Evolutionary conservation across 2,329 filamentous ascomycete species (phyloP).

Genomic region (Zymoseptoria tritici): DNA sequence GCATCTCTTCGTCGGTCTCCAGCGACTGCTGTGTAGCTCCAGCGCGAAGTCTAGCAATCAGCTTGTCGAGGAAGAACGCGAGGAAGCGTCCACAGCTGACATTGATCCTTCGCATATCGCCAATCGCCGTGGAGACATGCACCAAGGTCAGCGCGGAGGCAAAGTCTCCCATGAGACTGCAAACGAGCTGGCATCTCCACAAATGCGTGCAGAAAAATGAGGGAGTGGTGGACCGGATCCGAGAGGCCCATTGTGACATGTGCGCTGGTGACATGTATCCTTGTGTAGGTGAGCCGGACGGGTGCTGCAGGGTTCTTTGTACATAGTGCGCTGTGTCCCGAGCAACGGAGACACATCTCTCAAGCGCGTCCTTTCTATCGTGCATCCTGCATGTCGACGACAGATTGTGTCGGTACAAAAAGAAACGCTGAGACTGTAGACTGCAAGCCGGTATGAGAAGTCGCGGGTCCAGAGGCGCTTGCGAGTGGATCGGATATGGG

Average conservation of each 20-base stretch:
- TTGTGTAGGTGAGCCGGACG: conserved; percentile 15
- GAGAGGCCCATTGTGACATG: conserved; percentile 44
- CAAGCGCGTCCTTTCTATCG: conserved; percentile 63
- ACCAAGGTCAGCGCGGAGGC: conserved; percentile 66
- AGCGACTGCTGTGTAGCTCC: conserved; percentile 34
- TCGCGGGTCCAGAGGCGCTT: conserved; percentile 62
- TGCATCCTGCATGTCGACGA: conserved; percentile 60
- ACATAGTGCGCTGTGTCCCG: conserved; percentile 74
- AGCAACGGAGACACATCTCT: conserved; percentile 66
- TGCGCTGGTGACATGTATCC: conserved; percentile 26
- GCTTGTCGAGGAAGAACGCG: conserved; percentile 65
- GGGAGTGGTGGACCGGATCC: conserved; percentile 60
- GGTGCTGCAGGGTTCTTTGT: conserved; percentile 52
- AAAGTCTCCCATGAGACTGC: conserved; percentile 68
- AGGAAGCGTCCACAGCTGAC: conserved; percentile 73
- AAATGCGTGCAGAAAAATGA: conserved; percentile 74
- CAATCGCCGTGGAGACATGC: conserved; percentile 62
- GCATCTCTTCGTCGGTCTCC: conserved; percentile 73
- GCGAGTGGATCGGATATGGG: conserved; percentile 60
- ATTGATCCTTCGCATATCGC: conserved; percentile 64
- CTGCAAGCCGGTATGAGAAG: conserved; percentile 68
- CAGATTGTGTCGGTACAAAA: conserved; percentile 84
- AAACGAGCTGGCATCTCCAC: conserved; percentile 76
- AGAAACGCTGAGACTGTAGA: conserved; percentile 73
- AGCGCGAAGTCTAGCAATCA: conserved; percentile 51